phyloP scores from a whole-genome alignment of 192 early-diverging fungal genomes.

The Entomortierella beljakovae region DNA sequence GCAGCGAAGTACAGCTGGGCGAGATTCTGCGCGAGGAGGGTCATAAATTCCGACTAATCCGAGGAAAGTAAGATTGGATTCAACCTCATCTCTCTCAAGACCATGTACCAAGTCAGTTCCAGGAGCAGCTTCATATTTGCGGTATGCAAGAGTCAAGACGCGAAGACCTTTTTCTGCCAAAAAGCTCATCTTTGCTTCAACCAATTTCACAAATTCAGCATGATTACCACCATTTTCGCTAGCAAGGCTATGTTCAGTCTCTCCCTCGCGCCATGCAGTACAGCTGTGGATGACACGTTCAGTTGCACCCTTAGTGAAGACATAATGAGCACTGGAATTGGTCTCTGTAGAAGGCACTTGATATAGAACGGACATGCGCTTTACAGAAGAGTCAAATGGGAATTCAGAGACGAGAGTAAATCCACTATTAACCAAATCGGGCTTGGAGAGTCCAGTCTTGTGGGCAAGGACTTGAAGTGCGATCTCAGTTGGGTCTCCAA shows the following conservation, averaged over 20 bases:
- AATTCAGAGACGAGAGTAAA: constrained; percentile 53
- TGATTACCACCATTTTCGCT: constrained; percentile 50
- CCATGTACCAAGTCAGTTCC: constrained; percentile 39
- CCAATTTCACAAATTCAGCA: constrained; percentile 76
- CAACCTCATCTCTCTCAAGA: constrained; percentile 68
- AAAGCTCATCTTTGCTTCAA: constrained; percentile 73
- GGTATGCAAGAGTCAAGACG: constrained; percentile 87
- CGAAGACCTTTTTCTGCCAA: constrained; percentile 59
- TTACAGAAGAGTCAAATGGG: constrained; percentile 80
- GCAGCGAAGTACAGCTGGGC: constrained; percentile 77
- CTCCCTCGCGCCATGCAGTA: constrained; percentile 61
- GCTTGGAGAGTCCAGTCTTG: constrained; percentile 82
- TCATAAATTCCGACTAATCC: constrained; percentile 96
- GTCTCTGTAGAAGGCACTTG: constrained; percentile 43
- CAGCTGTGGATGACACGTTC: constrained; percentile 88
- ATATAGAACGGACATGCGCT: constrained; percentile 92
- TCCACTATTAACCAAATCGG: constrained; percentile 61
- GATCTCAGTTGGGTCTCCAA: constrained; percentile 95
- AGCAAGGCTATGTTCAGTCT: constrained; percentile 30
- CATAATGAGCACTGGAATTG: constrained; percentile 45
- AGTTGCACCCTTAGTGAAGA: constrained; percentile 92
- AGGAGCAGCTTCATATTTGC: constrained; percentile 51
- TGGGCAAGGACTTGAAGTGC: constrained; percentile 89
- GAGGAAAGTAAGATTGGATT: constrained; percentile 80
- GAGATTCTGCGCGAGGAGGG: constrained; percentile 82